Percentiles rank a stretch among this genome's conserved stretches.
phyloP scores from a whole-genome alignment of 768 basidiomycete genomes.

The Boletus rex-veris region DNA sequence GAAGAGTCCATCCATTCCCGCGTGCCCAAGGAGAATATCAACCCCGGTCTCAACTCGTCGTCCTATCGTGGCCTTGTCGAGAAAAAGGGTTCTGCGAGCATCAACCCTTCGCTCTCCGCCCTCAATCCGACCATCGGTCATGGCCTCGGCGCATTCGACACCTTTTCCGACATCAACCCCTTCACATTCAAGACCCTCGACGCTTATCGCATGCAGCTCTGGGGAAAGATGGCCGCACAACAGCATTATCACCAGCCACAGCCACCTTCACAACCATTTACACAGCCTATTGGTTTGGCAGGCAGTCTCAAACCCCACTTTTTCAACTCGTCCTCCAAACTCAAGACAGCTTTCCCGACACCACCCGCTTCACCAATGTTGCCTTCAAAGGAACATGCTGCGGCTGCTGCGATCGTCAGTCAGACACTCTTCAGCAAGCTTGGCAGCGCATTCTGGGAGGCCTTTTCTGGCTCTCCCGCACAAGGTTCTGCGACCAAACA shows the following conservation, averaged over 20 bases:
- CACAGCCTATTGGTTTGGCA: constrained; percentile 37
- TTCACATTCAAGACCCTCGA: constrained; percentile 89
- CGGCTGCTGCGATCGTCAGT: constrained; percentile 64
- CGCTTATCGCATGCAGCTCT: constrained; percentile 86
- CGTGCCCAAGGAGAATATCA: constrained; percentile 23
- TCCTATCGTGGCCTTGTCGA: constrained; percentile 24
- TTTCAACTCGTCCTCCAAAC: constrained; percentile 21
- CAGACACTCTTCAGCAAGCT: constrained; percentile 73
- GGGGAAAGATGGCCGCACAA: constrained; percentile 86
- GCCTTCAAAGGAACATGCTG: constrained; percentile 32
- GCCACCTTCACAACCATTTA: constrained; percentile 22
- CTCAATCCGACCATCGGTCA: constrained; percentile 21
- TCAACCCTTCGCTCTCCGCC: constrained; percentile 29
- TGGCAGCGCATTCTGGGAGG: constrained; percentile 82
- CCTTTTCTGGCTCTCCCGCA: constrained; percentile 57
- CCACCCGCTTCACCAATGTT: constrained; percentile 40
- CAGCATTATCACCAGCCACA: constrained; percentile 44
- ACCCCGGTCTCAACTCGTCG: constrained; percentile 24
- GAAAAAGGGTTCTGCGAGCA: constrained; percentile 31
- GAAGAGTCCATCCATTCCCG: constrained; percentile 26
- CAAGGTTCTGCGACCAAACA: constrained; percentile 27
- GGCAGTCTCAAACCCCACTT: constrained; percentile 38
- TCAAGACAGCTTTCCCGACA: constrained; percentile 35
- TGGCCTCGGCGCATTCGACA: constrained; percentile 56
- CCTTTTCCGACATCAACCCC: constrained; percentile 74